phyloP scores from a whole-genome alignment of 1,284 basidiomycete species.

The Cutaneotrichosporon sp. region DNA sequence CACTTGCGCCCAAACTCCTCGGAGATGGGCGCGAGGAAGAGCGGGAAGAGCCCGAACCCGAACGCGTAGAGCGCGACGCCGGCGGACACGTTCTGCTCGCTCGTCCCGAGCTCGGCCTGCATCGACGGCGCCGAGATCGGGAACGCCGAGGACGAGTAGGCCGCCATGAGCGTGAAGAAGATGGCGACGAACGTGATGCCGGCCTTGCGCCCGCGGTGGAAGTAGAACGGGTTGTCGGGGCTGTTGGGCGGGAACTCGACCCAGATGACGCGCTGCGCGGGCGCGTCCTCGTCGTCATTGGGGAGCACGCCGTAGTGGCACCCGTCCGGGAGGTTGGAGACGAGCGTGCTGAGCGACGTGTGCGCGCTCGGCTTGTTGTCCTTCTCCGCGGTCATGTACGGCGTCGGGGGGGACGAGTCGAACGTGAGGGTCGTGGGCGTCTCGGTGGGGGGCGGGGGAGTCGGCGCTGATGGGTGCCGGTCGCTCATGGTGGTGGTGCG shows the following conservation, averaged over 20 bases:
- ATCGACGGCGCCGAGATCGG: constrained; percentile 63
- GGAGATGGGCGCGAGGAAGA: constrained; percentile 70
- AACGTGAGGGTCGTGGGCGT: constrained; percentile 1
- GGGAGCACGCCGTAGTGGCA: constrained; percentile 6
- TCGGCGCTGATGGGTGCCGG: background rate
- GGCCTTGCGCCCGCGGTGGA: constrained; percentile 60
- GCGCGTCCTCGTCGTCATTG: background rate
- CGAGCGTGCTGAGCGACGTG: constrained; percentile 5
- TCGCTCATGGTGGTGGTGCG: background rate
- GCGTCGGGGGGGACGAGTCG: background rate
- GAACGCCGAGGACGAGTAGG: constrained; percentile 62
- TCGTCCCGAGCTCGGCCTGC: constrained; percentile 65
- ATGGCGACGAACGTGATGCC: constrained; percentile 63
- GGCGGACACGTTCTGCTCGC: constrained; percentile 62
- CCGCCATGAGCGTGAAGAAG: constrained; percentile 63
- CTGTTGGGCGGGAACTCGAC: constrained; percentile 63
- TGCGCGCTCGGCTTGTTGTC: background rate
- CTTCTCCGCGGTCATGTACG: background rate
- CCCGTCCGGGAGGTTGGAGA: constrained; percentile 6
- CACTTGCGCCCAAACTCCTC: constrained; percentile 75
- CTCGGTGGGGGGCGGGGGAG: background rate
- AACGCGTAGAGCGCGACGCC: constrained; percentile 62
- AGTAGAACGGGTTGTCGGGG: constrained; percentile 62
- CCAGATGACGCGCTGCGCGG: constrained; percentile 50
- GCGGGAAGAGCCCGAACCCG: constrained; percentile 69